These are phyloP conservation scores for Peziza echinospora DNA, from an alignment of 495 filamentous ascomycete genomes.

Conservation along the genomic window DNA sequence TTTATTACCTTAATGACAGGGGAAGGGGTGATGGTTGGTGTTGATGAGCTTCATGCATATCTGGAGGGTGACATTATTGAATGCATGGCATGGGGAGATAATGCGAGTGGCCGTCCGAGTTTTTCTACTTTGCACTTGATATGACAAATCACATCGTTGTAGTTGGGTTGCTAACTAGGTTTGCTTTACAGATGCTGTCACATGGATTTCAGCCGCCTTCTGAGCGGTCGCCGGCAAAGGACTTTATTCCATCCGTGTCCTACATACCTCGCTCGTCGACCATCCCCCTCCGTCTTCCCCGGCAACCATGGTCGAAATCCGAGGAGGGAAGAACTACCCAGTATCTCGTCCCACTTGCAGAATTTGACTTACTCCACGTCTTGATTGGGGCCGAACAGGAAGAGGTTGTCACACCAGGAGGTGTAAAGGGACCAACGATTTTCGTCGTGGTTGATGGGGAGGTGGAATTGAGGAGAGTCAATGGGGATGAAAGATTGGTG, in stretches of 20 bases:
- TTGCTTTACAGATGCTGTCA: not conserved
- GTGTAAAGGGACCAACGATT: conserved; percentile 7
- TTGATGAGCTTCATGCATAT: conserved; percentile 62
- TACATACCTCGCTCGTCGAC: not conserved
- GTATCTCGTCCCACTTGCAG: conserved; percentile 6
- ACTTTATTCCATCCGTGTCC: not conserved
- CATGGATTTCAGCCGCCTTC: not conserved
- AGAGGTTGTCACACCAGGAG: not conserved
- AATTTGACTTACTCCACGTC: conserved; percentile 8
- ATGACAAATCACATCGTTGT: no score
- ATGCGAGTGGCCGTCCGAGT: conserved; percentile 31
- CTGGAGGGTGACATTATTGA: conserved; percentile 61
- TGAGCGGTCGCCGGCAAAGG: not conserved
- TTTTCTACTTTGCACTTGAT: no score
- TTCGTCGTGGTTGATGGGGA: conserved; percentile 6
- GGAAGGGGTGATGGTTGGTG: conserved; percentile 51
- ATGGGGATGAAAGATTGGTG: not conserved
- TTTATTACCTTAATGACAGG: conserved; percentile 43
- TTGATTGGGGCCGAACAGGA: conserved; percentile 6
- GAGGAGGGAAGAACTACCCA: conserved; percentile 5
- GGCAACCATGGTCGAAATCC: conserved; percentile 1
- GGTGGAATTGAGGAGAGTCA: conserved; percentile 3
- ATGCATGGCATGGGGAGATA: conserved; percentile 67
- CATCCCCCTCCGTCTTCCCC: not conserved
- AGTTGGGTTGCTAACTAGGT: no score